phyloP scores from a whole-genome alignment of 352 stramenopile genomes.

The Phytophthora fragariaefolia region DNA sequence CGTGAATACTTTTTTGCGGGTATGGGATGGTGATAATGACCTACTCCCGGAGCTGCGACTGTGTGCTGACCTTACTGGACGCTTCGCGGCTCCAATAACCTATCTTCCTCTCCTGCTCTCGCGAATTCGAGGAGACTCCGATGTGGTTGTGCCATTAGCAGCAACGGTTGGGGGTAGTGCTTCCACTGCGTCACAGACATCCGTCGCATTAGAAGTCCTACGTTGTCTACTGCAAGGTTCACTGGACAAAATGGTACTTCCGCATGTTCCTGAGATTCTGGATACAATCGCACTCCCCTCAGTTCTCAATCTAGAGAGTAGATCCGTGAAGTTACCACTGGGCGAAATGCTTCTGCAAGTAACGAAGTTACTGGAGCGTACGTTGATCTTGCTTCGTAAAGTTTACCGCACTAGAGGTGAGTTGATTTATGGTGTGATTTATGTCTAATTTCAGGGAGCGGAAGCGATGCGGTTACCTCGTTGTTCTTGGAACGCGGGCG shows the following conservation, averaged over 20 bases:
- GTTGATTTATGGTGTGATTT: neutral
- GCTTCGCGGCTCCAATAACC: slow-evolving; percentile 69
- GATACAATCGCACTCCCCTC: slow-evolving; percentile 45
- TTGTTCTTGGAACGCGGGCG: slow-evolving; percentile 63
- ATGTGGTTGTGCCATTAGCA: slow-evolving; percentile 35
- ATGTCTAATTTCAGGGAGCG: slow-evolving; percentile 40
- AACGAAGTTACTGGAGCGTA: slow-evolving; percentile 57
- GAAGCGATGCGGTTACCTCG: slow-evolving; percentile 52
- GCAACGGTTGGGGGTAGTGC: slow-evolving; percentile 20
- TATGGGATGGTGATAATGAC: slow-evolving; percentile 47
- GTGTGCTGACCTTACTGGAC: slow-evolving; percentile 63
- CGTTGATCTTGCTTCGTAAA: slow-evolving; percentile 13
- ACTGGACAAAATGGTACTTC: slow-evolving; percentile 60
- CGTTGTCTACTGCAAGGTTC: slow-evolving; percentile 59
- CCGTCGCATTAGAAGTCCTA: slow-evolving; percentile 57
- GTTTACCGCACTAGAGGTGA: too few species aligned
- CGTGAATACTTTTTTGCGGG: slow-evolving; percentile 67
- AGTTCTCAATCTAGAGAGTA: slow-evolving; percentile 57
- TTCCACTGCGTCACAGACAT: slow-evolving; percentile 32
- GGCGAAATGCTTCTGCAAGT: slow-evolving; percentile 41
- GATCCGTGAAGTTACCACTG: slow-evolving; percentile 40
- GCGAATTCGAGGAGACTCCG: slow-evolving; percentile 60
- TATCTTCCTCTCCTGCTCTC: slow-evolving; percentile 73
- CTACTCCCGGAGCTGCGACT: slow-evolving; percentile 33
- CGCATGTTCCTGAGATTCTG: slow-evolving; percentile 64